phyloP scores from a whole-genome alignment of 1,139 yeast species.

The Diutina mesorugosa region DNA sequence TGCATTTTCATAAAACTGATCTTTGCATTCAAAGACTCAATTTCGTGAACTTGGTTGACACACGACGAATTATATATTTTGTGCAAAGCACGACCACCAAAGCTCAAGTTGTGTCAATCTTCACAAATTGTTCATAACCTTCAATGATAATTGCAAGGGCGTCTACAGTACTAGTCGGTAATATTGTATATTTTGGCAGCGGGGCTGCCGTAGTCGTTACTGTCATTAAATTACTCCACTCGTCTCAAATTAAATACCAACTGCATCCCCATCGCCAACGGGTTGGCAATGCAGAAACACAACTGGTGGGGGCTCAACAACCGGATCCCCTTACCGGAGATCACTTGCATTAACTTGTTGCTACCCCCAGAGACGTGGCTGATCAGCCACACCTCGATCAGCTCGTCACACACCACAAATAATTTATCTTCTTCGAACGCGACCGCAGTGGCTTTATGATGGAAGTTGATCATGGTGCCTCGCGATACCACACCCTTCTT shows the following conservation, averaged over 20 bases:
- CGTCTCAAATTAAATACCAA: slow-evolving; percentile 21
- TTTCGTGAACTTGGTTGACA: no score
- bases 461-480: slow-evolving; percentile 44
- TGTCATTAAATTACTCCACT: not conserved
- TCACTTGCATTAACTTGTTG: slow-evolving; percentile 53
- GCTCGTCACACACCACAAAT: slow-evolving; percentile 52
- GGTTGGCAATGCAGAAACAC: slow-evolving; percentile 56
- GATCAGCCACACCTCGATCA: slow-evolving; percentile 57
- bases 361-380: slow-evolving; percentile 36
- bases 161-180: no score
- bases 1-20: no score
- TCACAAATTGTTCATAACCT: no score
- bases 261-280: slow-evolving; percentile 53
- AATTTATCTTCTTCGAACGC: slow-evolving; percentile 47
- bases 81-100: no score
- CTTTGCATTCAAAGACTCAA: no score
- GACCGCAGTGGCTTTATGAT: slow-evolving; percentile 46
- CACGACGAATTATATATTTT: no score
- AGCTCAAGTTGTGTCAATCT: no score
- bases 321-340: slow-evolving; percentile 55
- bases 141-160: no score
- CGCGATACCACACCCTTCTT: slow-evolving; percentile 52
- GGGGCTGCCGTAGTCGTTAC: not conserved
- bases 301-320: slow-evolving; percentile 34
- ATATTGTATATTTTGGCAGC: not conserved